Evolutionary conservation across 1,139 yeast genomes (phyloP).

Genomic region (Arxiozyma heterogenica): DNA sequence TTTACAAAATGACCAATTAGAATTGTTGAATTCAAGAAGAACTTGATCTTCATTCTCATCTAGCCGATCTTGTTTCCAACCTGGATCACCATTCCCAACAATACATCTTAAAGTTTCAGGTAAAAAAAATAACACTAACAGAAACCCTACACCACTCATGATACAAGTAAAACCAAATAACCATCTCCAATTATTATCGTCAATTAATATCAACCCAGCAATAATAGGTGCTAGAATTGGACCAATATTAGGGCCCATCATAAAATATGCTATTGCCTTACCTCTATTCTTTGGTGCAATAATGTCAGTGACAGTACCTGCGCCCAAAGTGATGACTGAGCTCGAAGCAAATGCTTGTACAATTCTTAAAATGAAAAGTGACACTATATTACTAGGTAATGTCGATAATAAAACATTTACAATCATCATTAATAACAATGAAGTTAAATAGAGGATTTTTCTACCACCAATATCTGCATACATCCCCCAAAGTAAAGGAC

Average conservation of each 20-base stretch:
- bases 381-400: conserved; percentile 40
- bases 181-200: conserved; percentile 46
- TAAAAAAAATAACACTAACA: conserved; percentile 36
- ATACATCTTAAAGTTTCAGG: conserved; percentile 50
- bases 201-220: conserved; percentile 34
- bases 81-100: conserved; percentile 44
- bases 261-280: conserved; percentile 43
- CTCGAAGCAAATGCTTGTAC: conserved; percentile 51
- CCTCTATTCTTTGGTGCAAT: conserved; percentile 42
- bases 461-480: conserved; percentile 53
- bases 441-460: conserved; percentile 40
- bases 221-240: conserved; percentile 49
- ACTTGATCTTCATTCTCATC: conserved; percentile 7
- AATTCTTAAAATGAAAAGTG: conserved; percentile 36
- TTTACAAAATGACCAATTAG: conserved; percentile 13
- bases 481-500: conserved; percentile 49
- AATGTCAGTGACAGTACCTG: conserved; percentile 48
- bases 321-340: conserved; percentile 45
- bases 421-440: conserved; percentile 38
- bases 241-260: conserved; percentile 55
- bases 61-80: conserved; percentile 16
- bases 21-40: neutral
- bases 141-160: conserved; percentile 35
- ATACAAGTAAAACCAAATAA: conserved; percentile 46
- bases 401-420: conserved; percentile 43